Percentiles rank a stretch among this genome's conserved stretches.
phyloP scores from a whole-genome alignment of 768 basidiomycete species.

The Strobilomyces dryophilus region DNA sequence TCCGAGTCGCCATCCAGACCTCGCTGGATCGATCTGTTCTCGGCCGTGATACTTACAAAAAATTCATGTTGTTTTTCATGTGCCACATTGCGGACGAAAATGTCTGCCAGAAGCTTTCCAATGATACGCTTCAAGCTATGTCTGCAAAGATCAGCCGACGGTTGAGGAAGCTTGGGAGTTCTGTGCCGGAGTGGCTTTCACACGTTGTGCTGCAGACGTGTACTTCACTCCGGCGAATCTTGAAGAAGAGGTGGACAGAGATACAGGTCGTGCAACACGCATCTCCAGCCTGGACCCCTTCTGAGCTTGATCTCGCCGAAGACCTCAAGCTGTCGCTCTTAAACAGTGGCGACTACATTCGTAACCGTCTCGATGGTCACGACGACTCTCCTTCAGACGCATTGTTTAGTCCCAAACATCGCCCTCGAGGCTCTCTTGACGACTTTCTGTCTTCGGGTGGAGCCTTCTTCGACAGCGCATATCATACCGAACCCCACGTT shows the following conservation, averaged over 20 bases:
- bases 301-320: background rate
- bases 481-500: conserved; percentile 4
- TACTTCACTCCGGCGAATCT: conserved; percentile 8
- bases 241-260: conserved; percentile 35
- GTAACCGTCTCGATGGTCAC: conserved; percentile 6
- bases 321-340: conserved; percentile 34
- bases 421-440: conserved; percentile 4
- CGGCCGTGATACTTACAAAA: background rate
- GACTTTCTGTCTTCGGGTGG: conserved; percentile 15
- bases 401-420: conserved; percentile 2
- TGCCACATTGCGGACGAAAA: background rate
- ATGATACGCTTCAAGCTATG: background rate
- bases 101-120: background rate
- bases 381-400: background rate
- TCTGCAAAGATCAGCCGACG: background rate
- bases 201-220: conserved; percentile 10
- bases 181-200: too few relatives aligned
- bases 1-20: conserved; percentile 44
- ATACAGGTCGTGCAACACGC: conserved; percentile 26
- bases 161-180: background rate
- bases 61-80: background rate
- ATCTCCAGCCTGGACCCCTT: conserved; percentile 18
- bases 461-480: conserved; percentile 3
- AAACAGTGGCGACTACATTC: background rate
- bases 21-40: conserved; percentile 22